Evolutionary conservation across 192 early-diverging fungal species (phyloP).

Genomic region (Fimicolochytrium jonesii): DNA sequence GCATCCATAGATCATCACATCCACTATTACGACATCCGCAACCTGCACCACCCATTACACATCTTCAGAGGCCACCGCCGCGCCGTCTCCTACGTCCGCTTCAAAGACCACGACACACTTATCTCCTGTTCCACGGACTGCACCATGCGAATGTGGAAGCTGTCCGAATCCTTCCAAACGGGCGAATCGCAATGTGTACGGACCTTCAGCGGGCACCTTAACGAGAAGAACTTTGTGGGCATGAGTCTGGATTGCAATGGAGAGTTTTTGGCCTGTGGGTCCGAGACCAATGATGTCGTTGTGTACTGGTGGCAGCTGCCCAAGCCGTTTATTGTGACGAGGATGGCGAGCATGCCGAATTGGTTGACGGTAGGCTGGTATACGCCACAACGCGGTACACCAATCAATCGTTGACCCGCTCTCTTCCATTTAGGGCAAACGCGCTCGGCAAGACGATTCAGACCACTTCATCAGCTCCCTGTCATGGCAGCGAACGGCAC

Average conservation of each 20-base stretch:
- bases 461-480: constrained; percentile 85
- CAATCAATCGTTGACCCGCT: too few species aligned
- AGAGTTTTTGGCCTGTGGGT: constrained; percentile 90
- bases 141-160: constrained; percentile 81
- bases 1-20: constrained; percentile 78
- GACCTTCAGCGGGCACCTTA: constrained; percentile 80
- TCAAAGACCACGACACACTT: constrained; percentile 69
- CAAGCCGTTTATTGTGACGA: constrained; percentile 68
- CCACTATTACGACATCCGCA: constrained; percentile 87
- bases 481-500: constrained; percentile 76
- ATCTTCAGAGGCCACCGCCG: constrained; percentile 84
- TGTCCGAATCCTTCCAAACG: neutral
- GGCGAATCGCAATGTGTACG: constrained; percentile 44
- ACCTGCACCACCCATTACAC: constrained; percentile 61
- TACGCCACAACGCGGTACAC: too few species aligned
- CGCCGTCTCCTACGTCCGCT: constrained; percentile 94
- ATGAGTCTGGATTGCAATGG: constrained; percentile 62
- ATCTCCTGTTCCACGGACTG: constrained; percentile 91
- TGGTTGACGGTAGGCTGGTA: constrained; percentile 57
- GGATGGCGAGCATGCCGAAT: constrained; percentile 69
- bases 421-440: constrained; percentile 55
- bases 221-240: constrained; percentile 98
- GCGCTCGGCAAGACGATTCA: constrained; percentile 53
- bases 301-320: constrained; percentile 74
- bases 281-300: constrained; percentile 87